phyloP scores from a whole-genome alignment of 306 rosid genomes.

The Carpinus fangiana region DNA sequence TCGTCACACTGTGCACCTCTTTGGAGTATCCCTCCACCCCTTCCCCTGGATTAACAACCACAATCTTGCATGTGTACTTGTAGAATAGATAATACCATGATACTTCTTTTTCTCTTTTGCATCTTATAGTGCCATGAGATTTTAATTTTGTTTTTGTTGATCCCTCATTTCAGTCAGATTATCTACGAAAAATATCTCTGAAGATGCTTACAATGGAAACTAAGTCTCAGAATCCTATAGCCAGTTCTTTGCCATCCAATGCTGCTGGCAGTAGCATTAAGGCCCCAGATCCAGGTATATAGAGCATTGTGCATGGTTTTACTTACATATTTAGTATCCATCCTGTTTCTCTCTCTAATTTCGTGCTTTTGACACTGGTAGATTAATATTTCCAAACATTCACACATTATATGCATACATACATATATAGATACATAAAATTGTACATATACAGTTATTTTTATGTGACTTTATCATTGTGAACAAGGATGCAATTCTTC shows the following conservation, averaged over 20 bases:
- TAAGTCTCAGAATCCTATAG: slow-evolving; percentile 40
- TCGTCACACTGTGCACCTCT: no score
- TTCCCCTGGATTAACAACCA: no score
- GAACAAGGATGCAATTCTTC: background rate
- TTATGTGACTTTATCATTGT: background rate
- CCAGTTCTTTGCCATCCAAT: slow-evolving; percentile 35
- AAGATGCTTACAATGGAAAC: slow-evolving; percentile 59
- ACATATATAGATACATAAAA: background rate
- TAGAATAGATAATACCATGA: background rate
- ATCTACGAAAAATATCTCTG: slow-evolving; percentile 48
- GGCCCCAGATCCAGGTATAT: slow-evolving; percentile 62
- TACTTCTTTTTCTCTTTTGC: background rate
- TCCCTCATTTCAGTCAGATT: slow-evolving; percentile 47
- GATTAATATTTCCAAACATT: background rate
- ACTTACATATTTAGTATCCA: background rate
- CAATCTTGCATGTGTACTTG: background rate
- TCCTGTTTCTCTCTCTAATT: background rate
- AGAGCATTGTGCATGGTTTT: background rate
- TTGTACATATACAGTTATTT: background rate
- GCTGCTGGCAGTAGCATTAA: slow-evolving; percentile 38
- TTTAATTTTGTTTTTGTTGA: slow-evolving; percentile 5
- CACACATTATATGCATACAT: background rate
- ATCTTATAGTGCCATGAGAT: background rate
- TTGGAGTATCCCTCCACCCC: no score
- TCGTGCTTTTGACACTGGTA: slow-evolving; percentile 2